phyloP scores from a whole-genome alignment of 1,139 yeast genomes.

The Kodamaea fungicola region DNA sequence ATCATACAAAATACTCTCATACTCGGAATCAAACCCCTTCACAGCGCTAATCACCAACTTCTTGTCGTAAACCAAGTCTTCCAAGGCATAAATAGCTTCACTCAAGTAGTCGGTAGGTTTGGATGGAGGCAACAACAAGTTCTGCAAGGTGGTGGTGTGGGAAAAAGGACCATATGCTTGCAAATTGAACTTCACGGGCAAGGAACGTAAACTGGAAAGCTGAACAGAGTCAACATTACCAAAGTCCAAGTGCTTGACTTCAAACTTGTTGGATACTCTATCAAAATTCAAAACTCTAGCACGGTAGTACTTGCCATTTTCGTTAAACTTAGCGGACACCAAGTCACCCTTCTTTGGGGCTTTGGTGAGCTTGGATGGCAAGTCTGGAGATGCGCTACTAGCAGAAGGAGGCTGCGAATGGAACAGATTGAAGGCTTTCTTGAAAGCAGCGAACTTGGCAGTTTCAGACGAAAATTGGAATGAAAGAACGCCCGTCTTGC shows the following conservation, averaged over 20 bases:
- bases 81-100: slow-evolving; percentile 57
- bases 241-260: slow-evolving; percentile 62
- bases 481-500: slow-evolving; percentile 47
- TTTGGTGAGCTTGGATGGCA: slow-evolving; percentile 44
- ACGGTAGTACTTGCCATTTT: slow-evolving; percentile 57
- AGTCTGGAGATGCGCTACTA: slow-evolving; percentile 34
- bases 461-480: slow-evolving; percentile 47
- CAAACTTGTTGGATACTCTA: slow-evolving; percentile 41
- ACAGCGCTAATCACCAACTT: slow-evolving; percentile 58
- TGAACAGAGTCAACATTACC: slow-evolving; percentile 57
- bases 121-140: slow-evolving; percentile 58
- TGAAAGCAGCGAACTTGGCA: slow-evolving; percentile 38
- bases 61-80: slow-evolving; percentile 51
- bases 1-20: slow-evolving; percentile 56
- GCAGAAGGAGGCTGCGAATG: slow-evolving; percentile 41
- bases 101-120: slow-evolving; percentile 56
- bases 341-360: slow-evolving; percentile 56
- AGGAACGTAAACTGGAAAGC: slow-evolving; percentile 44
- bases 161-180: slow-evolving; percentile 53
- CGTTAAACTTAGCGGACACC: slow-evolving; percentile 56
- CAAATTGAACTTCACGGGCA: slow-evolving; percentile 51
- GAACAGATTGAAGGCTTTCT: slow-evolving; percentile 44
- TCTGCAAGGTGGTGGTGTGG: slow-evolving; percentile 52
- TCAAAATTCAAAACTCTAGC: slow-evolving; percentile 55
- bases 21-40: slow-evolving; percentile 42